Conservation (phyloP, 78 protist genomes). For the Isochrysis galbana region DNA sequence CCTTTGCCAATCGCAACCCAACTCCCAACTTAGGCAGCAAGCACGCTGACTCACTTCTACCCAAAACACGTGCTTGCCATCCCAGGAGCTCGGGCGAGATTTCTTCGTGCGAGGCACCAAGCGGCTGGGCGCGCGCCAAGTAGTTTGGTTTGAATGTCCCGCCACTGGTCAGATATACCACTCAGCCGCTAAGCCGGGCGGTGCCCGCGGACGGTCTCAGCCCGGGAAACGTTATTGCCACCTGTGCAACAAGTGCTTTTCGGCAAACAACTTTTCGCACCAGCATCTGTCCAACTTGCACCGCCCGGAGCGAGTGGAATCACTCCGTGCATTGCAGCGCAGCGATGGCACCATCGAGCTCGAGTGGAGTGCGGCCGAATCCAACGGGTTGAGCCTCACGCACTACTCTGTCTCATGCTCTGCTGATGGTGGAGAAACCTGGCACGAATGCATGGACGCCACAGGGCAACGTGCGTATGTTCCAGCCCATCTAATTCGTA, state of each 20-base stretch:
- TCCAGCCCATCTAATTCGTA: neutral
- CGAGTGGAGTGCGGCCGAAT: neutral
- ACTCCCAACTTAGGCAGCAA: no score
- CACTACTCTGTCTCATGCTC: neutral
- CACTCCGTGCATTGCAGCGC: neutral
- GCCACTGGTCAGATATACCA: neutral
- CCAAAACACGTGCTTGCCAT: no score
- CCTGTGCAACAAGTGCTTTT: neutral
- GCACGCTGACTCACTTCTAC: no score
- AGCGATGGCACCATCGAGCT: neutral
- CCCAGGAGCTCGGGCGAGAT: neutral
- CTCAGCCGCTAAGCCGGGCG: neutral
- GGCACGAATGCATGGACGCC: neutral
- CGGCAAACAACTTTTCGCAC: neutral
- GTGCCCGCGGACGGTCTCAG: neutral
- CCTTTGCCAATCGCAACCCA: no score
- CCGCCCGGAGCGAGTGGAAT: neutral
- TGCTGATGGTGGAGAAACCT: neutral
- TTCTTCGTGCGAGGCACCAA: neutral
- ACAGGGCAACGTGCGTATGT: neutral
- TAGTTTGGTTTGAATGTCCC: neutral
- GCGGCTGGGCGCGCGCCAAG: neutral
- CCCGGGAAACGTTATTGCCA: neutral
- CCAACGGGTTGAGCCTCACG: neutral
- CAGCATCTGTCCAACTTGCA: neutral